Evolutionary conservation across 208 protist genomes (phyloP).

Genomic region (Jaenimonas drosophilae): DNA sequence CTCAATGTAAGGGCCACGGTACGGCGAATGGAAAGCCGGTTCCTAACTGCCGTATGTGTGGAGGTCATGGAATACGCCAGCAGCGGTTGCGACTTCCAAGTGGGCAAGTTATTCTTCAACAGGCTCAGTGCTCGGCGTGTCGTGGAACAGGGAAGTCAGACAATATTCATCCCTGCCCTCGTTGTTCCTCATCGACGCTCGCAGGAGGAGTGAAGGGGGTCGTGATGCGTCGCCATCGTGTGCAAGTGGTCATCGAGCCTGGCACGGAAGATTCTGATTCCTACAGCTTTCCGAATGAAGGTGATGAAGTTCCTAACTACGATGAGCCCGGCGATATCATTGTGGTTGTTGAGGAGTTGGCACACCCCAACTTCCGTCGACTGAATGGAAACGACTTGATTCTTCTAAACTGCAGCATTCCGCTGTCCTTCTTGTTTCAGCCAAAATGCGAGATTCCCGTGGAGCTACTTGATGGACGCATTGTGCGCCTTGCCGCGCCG

Average conservation of each 20-base stretch:
- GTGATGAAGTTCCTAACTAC: constrained; percentile 87
- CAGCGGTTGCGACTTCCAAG: too few species aligned
- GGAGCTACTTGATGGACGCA: constrained; percentile 81
- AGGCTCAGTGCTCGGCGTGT: too few species aligned
- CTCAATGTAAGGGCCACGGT: constrained; percentile 47
- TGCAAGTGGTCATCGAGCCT: constrained; percentile 91
- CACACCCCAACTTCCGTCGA: constrained; percentile 89
- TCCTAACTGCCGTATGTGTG: constrained; percentile 72
- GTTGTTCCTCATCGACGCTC: too few species aligned
- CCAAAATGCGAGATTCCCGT: constrained; percentile 60
- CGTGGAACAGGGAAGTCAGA: too few species aligned
- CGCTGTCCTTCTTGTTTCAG: constrained; percentile 80
- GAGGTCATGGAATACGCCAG: too few species aligned
- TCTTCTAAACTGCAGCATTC: constrained; percentile 59
- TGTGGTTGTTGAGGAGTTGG: constrained; percentile 92
- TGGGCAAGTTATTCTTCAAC: too few species aligned
- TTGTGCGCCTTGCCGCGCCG: constrained; percentile 56
- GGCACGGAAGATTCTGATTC: constrained; percentile 93
- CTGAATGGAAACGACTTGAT: constrained; percentile 87
- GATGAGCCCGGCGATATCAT: constrained; percentile 92
- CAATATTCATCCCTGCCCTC: too few species aligned
- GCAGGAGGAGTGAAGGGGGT: too few species aligned
- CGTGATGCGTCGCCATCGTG: constrained; percentile 76
- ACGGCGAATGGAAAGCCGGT: constrained; percentile 21
- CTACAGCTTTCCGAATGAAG: constrained; percentile 90